Conservation (phyloP, 2,329 filamentous ascomycete species). For the Fusarium papillatum region DNA sequence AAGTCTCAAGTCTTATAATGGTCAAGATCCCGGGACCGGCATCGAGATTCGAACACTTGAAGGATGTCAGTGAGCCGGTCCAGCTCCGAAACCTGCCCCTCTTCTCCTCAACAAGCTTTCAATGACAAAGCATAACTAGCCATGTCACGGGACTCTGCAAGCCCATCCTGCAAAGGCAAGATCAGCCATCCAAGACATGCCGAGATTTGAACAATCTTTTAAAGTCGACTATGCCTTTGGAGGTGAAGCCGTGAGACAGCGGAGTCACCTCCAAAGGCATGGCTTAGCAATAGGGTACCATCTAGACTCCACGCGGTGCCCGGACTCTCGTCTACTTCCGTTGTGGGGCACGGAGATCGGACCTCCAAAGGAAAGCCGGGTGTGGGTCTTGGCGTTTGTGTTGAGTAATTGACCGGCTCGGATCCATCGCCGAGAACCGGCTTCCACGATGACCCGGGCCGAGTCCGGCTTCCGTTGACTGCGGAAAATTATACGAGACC, state of each 20-base stretch:
- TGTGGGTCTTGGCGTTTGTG: not conserved
- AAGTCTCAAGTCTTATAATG: not conserved
- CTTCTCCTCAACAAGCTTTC: not conserved
- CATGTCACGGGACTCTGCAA: not conserved
- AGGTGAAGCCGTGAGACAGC: not conserved
- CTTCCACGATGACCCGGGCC: too few relatives aligned
- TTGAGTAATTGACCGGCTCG: not conserved
- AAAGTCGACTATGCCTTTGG: slow-evolving; percentile 6
- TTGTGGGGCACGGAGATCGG: not conserved
- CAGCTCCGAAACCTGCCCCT: not conserved
- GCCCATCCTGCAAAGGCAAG: not conserved
- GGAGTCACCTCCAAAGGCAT: slow-evolving; percentile 10
- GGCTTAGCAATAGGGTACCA: not conserved
- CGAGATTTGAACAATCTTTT: not conserved
- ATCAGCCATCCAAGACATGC: not conserved
- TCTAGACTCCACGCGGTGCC: not conserved
- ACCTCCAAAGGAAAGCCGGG: not conserved
- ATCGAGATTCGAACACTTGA: not conserved
- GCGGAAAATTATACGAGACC: too few relatives aligned
- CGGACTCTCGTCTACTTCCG: not conserved
- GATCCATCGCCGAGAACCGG: not conserved
- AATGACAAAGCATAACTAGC: not conserved
- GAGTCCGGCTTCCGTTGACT: too few relatives aligned
- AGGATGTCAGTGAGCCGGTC: not conserved
- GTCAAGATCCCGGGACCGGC: not conserved